A percentile compares a stretch with the other conserved stretches of the same genome.
phyloP scores from a whole-genome alignment of 495 filamentous ascomycete genomes.

The Cryomyces minteri region DNA sequence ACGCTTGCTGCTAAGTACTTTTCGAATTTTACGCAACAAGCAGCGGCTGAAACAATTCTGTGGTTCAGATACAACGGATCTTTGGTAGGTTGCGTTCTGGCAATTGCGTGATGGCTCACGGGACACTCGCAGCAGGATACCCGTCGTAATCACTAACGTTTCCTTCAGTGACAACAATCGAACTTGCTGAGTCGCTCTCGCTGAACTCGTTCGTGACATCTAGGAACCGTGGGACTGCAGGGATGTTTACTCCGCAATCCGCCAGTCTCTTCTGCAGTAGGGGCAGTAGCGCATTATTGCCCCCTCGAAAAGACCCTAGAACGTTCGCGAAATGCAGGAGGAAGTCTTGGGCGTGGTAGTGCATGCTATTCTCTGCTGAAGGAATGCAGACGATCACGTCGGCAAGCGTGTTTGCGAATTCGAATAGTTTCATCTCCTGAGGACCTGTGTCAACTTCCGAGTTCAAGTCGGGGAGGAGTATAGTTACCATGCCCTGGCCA shows the following conservation, averaged over 20 bases:
- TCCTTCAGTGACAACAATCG: no score
- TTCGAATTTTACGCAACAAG: no score
- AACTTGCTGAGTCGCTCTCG: neutral
- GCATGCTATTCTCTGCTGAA: neutral
- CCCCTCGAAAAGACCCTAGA: conserved; percentile 4
- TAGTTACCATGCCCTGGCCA: conserved; percentile 19
- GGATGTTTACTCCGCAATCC: neutral
- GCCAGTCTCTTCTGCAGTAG: conserved; percentile 6
- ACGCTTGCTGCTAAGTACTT: no score
- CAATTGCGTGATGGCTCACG: no score
- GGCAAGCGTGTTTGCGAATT: conserved; percentile 27
- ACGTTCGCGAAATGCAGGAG: conserved; percentile 4
- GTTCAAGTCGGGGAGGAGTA: neutral
- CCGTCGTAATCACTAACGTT: no score
- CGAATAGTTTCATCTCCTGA: conserved; percentile 28
- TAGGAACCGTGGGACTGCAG: neutral
- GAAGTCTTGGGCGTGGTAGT: conserved; percentile 3
- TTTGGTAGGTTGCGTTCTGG: no score
- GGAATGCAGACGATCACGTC: conserved; percentile 21
- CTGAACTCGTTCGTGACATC: neutral
- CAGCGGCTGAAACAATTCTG: no score
- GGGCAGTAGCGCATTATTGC: conserved; percentile 4
- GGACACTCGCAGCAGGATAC: no score
- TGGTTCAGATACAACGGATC: no score
- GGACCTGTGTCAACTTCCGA: conserved; percentile 1